Percentiles rank a stretch among this genome's conserved stretches.
phyloP scores from a whole-genome alignment of 208 protist genomes.

The Vickermania spadyakhi region DNA sequence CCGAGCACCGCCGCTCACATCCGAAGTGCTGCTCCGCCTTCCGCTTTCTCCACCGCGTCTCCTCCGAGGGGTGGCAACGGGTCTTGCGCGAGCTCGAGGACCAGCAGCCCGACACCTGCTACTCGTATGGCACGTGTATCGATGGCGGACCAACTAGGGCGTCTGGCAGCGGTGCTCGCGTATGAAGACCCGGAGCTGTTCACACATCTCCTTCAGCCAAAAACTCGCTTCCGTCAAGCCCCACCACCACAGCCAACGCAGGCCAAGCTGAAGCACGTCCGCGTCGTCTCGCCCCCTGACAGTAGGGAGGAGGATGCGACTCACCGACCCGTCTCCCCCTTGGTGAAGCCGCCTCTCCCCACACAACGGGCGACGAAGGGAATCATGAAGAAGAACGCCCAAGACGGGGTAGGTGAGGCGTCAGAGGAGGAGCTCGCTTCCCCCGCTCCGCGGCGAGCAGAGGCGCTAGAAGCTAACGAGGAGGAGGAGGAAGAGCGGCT shows the following conservation, averaged over 20 bases:
- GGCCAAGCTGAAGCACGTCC: not conserved
- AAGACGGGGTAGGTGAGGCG: no score
- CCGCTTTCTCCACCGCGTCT: slow-evolving; percentile 5
- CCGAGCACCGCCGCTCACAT: not conserved
- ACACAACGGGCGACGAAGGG: not conserved
- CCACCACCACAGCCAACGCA: no score
- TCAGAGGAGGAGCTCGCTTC: no score
- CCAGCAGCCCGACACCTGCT: no score
- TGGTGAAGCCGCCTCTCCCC: not conserved
- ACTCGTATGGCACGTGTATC: slow-evolving; percentile 10
- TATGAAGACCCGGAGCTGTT: slow-evolving; percentile 90
- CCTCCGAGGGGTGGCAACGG: no score
- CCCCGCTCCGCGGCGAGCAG: not conserved
- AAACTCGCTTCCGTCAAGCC: no score
- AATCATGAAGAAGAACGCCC: not conserved
- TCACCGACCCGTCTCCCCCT: not conserved
- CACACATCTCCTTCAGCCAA: slow-evolving; percentile 56
- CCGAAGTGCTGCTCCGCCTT: not conserved
- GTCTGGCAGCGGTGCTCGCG: slow-evolving; percentile 44
- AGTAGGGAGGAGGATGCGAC: no score
- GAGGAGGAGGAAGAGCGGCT: slow-evolving; percentile 37
- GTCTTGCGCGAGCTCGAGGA: no score
- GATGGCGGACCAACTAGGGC: slow-evolving; percentile 69
- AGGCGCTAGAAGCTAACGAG: no score
- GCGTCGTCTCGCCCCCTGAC: not conserved